A percentile compares a stretch with the other conserved stretches of the same genome.
Evolutionary conservation across 768 basidiomycete genomes (phyloP).

Genomic region (Lyophyllum semitale): DNA sequence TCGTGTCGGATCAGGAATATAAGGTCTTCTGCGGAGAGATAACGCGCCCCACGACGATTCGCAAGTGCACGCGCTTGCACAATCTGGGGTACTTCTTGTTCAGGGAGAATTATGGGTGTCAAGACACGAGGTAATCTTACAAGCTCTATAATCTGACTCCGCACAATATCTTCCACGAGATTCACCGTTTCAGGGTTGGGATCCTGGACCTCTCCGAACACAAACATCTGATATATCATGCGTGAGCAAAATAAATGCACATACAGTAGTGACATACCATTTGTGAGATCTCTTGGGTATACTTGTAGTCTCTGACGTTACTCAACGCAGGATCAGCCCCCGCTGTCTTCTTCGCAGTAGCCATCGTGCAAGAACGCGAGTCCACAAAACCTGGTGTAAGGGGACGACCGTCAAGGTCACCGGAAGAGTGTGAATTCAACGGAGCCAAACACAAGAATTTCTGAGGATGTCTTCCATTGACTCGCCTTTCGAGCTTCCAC

Average conservation of each 20-base stretch:
- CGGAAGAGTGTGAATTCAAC: not conserved
- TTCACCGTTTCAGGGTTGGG: conserved; percentile 86
- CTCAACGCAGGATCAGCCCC: conserved; percentile 14
- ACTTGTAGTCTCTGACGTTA: conserved; percentile 71
- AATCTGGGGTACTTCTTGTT: conserved; percentile 52
- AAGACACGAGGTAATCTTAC: conserved; percentile 39
- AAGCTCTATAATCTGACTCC: conserved; percentile 88
- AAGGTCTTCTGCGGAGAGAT: conserved; percentile 89
- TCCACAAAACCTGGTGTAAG: not conserved
- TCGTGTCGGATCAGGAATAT: conserved; percentile 97
- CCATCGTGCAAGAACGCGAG: conserved; percentile 3
- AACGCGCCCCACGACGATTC: conserved; percentile 79
- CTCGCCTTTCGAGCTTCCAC: not conserved
- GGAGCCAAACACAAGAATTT: not conserved
- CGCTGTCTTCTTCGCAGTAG: conserved; percentile 12
- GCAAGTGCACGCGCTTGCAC: conserved; percentile 87
- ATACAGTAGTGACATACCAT: conserved; percentile 59
- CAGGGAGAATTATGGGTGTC: conserved; percentile 1
- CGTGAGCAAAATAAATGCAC: not conserved
- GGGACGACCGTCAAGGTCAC: not conserved
- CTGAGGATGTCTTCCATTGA: no score
- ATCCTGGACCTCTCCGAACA: conserved; percentile 94
- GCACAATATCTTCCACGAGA: conserved; percentile 93
- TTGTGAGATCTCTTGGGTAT: conserved; percentile 89
- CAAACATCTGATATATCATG: conserved; percentile 74